Evolutionary conservation across 805 yeast species (phyloP), one percentile per base, ranked within the genome.

Genomic region (Wickerhamomyces bisporus): DNA sequence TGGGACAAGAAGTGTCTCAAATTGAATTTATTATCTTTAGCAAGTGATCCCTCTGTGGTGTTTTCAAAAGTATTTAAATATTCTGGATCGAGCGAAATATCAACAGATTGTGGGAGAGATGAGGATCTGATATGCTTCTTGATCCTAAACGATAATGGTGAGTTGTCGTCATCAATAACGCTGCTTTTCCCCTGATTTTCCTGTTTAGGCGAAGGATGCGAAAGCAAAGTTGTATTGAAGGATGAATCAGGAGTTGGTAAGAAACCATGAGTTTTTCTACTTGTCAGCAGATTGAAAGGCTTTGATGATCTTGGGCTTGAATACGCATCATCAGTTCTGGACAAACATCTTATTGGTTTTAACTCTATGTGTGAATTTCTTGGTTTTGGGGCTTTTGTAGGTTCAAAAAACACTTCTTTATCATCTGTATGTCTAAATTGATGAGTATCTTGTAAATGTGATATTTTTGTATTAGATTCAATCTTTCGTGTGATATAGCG

Each of bases 401-500:
- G 31, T 26, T 20, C n/a, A 26, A 9, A 32, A 34, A 25, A 18
- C 28, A 11, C 23, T n/a, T 11, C 21, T n/a, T 20, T 7, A 8
- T 15, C n/a, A 25, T 30, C 17, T 6, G 32, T 17, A 16, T 25
- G 29, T 18, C 13, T 25, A 11, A 36, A 41, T 15, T 31, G 15
- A 11, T 30, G 30, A 18, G 17, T 12, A 21, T n/a, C 6, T 5
- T 14, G 5, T 6, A 19, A 26, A 12, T 26, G 23, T 5, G 34
- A 13, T 21, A 21, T 21, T 21, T 21, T 21, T 7, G 10, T 7
- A 10, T 10, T 21, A 21, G 34, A 29, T 9, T 43, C 48, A 13
- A 54, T 34, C 35, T 49, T 49, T 14, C 48, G 48, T 14, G 44
- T 45, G 14, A 70, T 39, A 38, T 63, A 66, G 14, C 57, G 53